Conservation (phyloP, 2,329 filamentous ascomycete species). For the Fusarium sterilihyphosum region DNA sequence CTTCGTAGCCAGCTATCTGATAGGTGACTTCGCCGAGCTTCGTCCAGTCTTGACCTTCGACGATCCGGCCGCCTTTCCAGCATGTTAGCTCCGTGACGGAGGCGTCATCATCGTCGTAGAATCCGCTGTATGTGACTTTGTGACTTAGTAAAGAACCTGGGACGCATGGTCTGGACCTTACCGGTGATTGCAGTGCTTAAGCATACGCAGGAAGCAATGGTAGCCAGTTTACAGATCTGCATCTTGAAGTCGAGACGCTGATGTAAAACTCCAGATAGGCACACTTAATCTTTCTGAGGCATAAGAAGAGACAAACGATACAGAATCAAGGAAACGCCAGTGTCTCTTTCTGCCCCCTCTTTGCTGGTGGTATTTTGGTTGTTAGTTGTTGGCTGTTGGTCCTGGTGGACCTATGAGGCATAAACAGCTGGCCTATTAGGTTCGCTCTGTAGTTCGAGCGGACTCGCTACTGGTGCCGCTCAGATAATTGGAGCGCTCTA, state of each 20-base stretch:
- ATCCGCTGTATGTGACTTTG: background rate
- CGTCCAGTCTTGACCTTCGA: background rate
- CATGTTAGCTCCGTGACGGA: background rate
- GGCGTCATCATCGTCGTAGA: background rate
- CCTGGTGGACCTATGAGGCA: background rate
- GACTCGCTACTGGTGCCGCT: background rate
- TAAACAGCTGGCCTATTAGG: background rate
- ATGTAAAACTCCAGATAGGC: background rate
- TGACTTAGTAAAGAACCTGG: background rate
- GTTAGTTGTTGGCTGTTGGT: background rate
- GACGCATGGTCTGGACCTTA: fast-evolving
- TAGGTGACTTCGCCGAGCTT: background rate
- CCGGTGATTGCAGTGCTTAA: background rate
- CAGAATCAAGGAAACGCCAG: fast-evolving
- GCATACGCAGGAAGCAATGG: fast-evolving
- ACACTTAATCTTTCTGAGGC: background rate
- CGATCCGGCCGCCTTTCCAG: background rate
- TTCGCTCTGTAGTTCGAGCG: background rate
- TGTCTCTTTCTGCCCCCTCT: background rate
- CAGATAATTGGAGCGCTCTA: background rate
- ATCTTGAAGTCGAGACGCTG: background rate
- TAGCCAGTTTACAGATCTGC: background rate
- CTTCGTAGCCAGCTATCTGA: background rate
- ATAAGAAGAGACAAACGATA: fast-evolving
- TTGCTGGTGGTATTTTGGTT: background rate